These are phyloP conservation scores for Xylona heveae DNA, from an alignment of 495 filamentous ascomycete genomes.

Conservation along the genomic window DNA sequence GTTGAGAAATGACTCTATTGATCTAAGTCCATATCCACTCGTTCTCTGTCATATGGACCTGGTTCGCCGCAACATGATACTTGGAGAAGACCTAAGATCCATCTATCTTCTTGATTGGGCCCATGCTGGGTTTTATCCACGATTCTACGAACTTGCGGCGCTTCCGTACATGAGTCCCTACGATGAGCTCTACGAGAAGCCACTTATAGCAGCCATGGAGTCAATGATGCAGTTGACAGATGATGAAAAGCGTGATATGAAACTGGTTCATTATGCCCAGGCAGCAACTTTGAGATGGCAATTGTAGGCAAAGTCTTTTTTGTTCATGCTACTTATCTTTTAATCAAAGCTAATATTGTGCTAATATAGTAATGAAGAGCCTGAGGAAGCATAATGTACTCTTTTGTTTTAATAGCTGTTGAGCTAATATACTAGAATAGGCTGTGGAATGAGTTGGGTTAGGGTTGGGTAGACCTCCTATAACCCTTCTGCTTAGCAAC, in stretches of 20 bases:
- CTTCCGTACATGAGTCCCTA: conserved; percentile 7
- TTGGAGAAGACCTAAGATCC: conserved; percentile 7
- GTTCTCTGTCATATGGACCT: conserved; percentile 7
- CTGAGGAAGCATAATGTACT: too few species aligned
- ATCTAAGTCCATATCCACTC: conserved; percentile 7
- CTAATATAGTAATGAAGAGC: too few species aligned
- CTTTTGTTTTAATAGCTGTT: too few species aligned
- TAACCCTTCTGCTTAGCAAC: too few species aligned
- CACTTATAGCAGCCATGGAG: conserved; percentile 6
- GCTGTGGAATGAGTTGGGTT: too few species aligned
- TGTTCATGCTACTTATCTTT: too few species aligned
- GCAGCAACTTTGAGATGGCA: conserved; percentile 8
- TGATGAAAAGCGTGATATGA: conserved; percentile 9
- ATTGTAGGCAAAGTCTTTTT: too few species aligned
- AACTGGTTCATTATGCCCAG: conserved; percentile 7
- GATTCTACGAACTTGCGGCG: conserved; percentile 9
- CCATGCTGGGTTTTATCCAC: conserved; percentile 8
- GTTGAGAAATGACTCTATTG: conserved; percentile 8
- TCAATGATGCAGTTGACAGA: conserved; percentile 9
- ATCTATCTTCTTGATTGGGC: conserved; percentile 9
- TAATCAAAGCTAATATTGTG: too few species aligned
- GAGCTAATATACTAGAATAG: too few species aligned
- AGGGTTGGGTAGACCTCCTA: too few species aligned
- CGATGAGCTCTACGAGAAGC: conserved; percentile 7
- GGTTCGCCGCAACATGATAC: conserved; percentile 8